Percentiles rank a stretch among this genome's conserved stretches.
phyloP scores from a whole-genome alignment of 2,329 filamentous ascomycete genomes.

The Lachnellula cervina region DNA sequence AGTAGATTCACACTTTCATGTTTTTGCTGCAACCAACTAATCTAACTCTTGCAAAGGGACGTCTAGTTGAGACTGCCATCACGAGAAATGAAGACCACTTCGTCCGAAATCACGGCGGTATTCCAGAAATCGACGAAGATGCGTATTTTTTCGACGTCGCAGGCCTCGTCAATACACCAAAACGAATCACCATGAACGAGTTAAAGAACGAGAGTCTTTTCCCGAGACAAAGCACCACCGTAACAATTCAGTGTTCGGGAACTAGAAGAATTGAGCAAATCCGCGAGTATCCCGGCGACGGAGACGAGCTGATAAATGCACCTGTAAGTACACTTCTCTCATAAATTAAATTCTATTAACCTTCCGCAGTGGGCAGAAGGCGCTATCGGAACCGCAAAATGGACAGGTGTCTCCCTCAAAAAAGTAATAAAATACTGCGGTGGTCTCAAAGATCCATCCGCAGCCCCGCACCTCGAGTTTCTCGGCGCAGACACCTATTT shows the following conservation, averaged over 20 bases:
- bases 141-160: constrained; percentile 35
- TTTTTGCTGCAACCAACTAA: neutral
- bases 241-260: constrained; percentile 64
- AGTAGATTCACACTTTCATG: constrained; percentile 10
- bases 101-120: constrained; percentile 67
- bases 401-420: constrained; percentile 60
- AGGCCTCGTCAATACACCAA: constrained; percentile 20
- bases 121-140: constrained; percentile 58
- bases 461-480: constrained; percentile 60
- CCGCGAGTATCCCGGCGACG: constrained; percentile 58
- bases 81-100: constrained; percentile 62
- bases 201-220: constrained; percentile 20
- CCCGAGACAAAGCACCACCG: constrained; percentile 37
- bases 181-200: constrained; percentile 16
- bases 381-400: constrained; percentile 61
- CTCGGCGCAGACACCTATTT: constrained; percentile 70
- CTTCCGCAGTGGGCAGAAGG: constrained; percentile 52
- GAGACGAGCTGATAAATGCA: constrained; percentile 52
- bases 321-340: constrained; percentile 4
- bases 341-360: neutral
- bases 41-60: neutral
- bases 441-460: constrained; percentile 41
- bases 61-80: constrained; percentile 32
- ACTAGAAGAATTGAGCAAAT: constrained; percentile 68
- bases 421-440: constrained; percentile 68